These are phyloP conservation scores for Amaranthus palmeri DNA, from an alignment of 148 eudicot species.

Conservation along the genomic window DNA sequence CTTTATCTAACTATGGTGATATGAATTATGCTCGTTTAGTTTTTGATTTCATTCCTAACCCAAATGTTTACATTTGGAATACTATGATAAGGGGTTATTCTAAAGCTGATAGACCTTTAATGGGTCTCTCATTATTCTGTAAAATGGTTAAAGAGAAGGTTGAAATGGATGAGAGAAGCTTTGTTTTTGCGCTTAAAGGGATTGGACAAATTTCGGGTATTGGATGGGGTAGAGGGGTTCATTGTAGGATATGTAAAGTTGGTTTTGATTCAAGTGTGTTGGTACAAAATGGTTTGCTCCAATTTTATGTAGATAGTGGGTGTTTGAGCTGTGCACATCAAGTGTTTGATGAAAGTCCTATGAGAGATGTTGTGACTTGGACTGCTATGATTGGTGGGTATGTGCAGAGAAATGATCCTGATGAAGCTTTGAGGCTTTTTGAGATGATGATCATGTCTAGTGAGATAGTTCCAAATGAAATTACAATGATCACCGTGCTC, in stretches of 20 bases:
- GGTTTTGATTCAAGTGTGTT: slow-evolving; percentile 46
- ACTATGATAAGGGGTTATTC: slow-evolving; percentile 61
- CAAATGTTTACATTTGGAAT: slow-evolving; percentile 69
- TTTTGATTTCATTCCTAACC: slow-evolving; percentile 36
- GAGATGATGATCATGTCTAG: slow-evolving; percentile 35
- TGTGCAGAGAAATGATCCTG: slow-evolving; percentile 36
- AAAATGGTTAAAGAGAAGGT: slow-evolving; percentile 38
- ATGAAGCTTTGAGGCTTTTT: slow-evolving; percentile 59
- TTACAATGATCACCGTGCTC: slow-evolving; percentile 57
- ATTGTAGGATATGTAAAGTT: slow-evolving; percentile 45
- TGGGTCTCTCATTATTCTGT: slow-evolving; percentile 44
- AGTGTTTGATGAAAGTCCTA: slow-evolving; percentile 48
- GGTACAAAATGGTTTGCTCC: slow-evolving; percentile 57
- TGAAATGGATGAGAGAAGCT: slow-evolving; percentile 55
- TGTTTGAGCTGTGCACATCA: slow-evolving; percentile 36
- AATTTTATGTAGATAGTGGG: slow-evolving; percentile 38
- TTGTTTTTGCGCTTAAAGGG: slow-evolving; percentile 56
- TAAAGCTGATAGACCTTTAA: slow-evolving; percentile 21
- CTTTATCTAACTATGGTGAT: slow-evolving; percentile 44
- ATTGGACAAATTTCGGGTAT: slow-evolving; percentile 34
- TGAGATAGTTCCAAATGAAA: slow-evolving; percentile 51
- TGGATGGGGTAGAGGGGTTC: slow-evolving; percentile 36
- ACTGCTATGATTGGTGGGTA: slow-evolving; percentile 56
- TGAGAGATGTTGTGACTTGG: slow-evolving; percentile 68
- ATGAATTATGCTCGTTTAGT: slow-evolving; percentile 39